A percentile compares a stretch with the other conserved stretches of the same genome.
Conservation (phyloP, 495 filamentous ascomycete genomes). For the Penicillium parvum region DNA sequence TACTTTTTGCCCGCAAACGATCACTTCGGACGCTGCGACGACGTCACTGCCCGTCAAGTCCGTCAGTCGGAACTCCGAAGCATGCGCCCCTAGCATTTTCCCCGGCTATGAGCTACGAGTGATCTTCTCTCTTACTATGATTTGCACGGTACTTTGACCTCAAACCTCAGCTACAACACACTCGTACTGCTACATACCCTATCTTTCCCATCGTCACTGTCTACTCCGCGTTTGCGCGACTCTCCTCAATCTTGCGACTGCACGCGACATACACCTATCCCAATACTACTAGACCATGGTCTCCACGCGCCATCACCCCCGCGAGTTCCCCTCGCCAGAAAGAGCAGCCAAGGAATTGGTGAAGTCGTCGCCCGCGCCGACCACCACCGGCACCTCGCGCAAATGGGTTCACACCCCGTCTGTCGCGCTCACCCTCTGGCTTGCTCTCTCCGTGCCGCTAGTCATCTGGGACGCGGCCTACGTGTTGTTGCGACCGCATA, state of each 20-base stretch:
- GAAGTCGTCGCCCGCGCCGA: constrained; percentile 27
- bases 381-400: constrained; percentile 26
- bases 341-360: constrained; percentile 19
- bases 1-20: constrained; percentile 17
- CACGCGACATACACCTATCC: not conserved
- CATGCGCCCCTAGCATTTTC: constrained; percentile 7
- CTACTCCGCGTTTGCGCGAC: too few species aligned
- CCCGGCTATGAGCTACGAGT: not conserved
- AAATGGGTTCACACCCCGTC: constrained; percentile 66
- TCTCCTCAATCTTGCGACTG: not conserved
- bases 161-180: too few species aligned
- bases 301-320: constrained; percentile 48
- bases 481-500: constrained; percentile 74
- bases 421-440: constrained; percentile 64
- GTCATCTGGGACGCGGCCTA: constrained; percentile 83
- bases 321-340: constrained; percentile 41
- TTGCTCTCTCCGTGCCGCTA: constrained; percentile 71
- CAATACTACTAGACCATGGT: constrained; percentile 35
- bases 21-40: constrained; percentile 5
- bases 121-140: not conserved
- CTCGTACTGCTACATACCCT: not conserved
- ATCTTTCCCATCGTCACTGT: too few species aligned
- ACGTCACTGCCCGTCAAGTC: constrained; percentile 30
- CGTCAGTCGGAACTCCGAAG: not conserved
- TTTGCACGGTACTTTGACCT: too few species aligned